These are phyloP conservation scores for Trametes punicea DNA, from an alignment of 768 basidiomycete genomes.

Conservation along the genomic window DNA sequence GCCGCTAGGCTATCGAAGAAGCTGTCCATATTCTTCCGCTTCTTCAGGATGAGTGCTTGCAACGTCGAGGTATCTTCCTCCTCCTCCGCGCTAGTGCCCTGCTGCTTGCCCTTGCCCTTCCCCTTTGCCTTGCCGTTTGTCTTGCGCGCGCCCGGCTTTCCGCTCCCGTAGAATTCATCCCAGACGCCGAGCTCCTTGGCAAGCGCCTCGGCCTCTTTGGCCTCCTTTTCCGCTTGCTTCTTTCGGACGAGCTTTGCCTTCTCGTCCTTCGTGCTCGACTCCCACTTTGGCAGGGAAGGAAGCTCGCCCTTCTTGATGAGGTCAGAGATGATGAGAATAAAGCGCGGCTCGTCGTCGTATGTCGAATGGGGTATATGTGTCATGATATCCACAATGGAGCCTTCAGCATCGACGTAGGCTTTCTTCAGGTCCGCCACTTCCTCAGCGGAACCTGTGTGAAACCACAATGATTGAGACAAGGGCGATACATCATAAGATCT, in stretches of 20 bases:
- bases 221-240: constrained; percentile 76
- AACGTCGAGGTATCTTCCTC: constrained; percentile 67
- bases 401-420: constrained; percentile 69
- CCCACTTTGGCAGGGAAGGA: constrained; percentile 58
- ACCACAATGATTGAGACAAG: background rate
- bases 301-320: constrained; percentile 65
- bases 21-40: constrained; percentile 62
- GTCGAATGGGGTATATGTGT: constrained; percentile 83
- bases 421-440: constrained; percentile 75
- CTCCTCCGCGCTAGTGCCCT: constrained; percentile 35
- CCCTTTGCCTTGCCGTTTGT: constrained; percentile 50
- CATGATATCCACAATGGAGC: constrained; percentile 81
- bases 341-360: constrained; percentile 80
- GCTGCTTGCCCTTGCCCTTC: constrained; percentile 43
- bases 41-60: constrained; percentile 79
- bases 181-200: constrained; percentile 90
- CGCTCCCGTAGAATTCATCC: constrained; percentile 88
- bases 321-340: constrained; percentile 63
- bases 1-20: constrained; percentile 75
- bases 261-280: constrained; percentile 68
- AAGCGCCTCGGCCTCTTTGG: constrained; percentile 75
- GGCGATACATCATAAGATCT: background rate
- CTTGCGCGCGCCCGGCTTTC: constrained; percentile 60
- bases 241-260: constrained; percentile 71
- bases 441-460: constrained; percentile 69